Conservation (phyloP, 1,284 basidiomycete genomes). For the Takashimella tepidaria region DNA sequence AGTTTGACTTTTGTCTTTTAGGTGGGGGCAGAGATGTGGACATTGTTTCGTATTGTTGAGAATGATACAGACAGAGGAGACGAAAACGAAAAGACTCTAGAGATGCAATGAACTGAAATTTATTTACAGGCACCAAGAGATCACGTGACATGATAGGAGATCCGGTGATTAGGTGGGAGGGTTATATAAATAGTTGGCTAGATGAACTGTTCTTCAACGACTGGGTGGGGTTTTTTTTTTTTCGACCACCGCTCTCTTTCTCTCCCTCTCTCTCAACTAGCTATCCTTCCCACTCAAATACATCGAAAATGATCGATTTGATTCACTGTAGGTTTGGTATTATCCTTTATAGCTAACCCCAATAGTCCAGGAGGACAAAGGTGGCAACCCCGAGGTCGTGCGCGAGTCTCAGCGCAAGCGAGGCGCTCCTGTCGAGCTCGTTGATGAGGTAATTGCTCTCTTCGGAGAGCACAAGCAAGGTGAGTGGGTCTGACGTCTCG, state of each 20-base stretch:
- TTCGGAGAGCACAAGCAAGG: constrained; percentile 64
- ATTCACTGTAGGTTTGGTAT: constrained; percentile 34
- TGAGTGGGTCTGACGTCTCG: constrained; percentile 49
- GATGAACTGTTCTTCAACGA: no score
- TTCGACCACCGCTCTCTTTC: constrained; percentile 4
- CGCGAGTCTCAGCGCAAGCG: constrained; percentile 89
- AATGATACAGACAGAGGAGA: not conserved
- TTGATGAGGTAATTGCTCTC: constrained; percentile 88
- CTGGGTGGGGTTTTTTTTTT: constrained; percentile 3
- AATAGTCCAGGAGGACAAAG: constrained; percentile 59
- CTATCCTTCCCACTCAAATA: constrained; percentile 13
- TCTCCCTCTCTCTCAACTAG: constrained; percentile 16
- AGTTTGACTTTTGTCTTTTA: constrained; percentile 74
- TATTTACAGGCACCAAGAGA: no score
- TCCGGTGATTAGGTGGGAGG: no score
- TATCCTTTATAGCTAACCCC: not conserved
- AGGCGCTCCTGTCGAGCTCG: constrained; percentile 79
- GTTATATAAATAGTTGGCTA: no score
- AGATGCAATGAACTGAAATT: no score
- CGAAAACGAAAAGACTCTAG: constrained; percentile 1
- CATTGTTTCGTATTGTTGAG: constrained; percentile 51
- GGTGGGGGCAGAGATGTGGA: constrained; percentile 76
- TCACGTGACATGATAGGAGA: no score
- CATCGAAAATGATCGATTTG: constrained; percentile 42
- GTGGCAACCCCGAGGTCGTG: constrained; percentile 90